phyloP scores from a whole-genome alignment of 805 yeast genomes.

The Saturnispora galanensis region DNA sequence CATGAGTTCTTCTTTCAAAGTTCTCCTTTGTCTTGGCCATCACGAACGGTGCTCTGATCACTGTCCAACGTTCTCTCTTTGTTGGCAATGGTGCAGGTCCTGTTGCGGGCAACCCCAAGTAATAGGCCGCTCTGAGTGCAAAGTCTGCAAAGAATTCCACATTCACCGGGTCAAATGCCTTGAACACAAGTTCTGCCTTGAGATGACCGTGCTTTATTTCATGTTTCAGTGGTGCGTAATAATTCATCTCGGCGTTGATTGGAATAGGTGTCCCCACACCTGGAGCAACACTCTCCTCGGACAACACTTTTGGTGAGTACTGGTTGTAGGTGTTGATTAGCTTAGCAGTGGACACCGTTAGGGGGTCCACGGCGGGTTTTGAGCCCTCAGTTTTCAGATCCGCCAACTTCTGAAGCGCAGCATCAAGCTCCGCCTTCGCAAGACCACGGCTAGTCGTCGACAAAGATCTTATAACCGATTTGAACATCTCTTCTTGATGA shows the following conservation, averaged over 20 bases:
- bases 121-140: slow-evolving; percentile 82
- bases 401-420: slow-evolving; percentile 22
- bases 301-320: slow-evolving; percentile 30
- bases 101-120: slow-evolving; percentile 76
- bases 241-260: slow-evolving; percentile 71
- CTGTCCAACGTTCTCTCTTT: slow-evolving; percentile 84
- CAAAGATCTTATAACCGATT: slow-evolving; percentile 1
- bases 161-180: slow-evolving; percentile 61
- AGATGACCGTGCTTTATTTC: slow-evolving; percentile 59
- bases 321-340: slow-evolving; percentile 20
- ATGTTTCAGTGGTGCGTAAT: slow-evolving; percentile 70
- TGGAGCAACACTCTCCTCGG: slow-evolving; percentile 26
- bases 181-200: slow-evolving; percentile 67
- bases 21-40: slow-evolving; percentile 93
- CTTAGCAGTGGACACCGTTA: slow-evolving; percentile 15
- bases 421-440: slow-evolving; percentile 13
- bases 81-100: slow-evolving; percentile 63
- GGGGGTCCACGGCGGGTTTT: slow-evolving; percentile 13
- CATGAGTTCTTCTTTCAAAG: slow-evolving; percentile 79
- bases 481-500: not conserved
- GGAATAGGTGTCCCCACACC: slow-evolving; percentile 55
- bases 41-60: slow-evolving; percentile 85
- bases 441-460: not conserved
- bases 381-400: slow-evolving; percentile 15
- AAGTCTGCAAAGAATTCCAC: slow-evolving; percentile 75